Evolutionary conservation across 164 flowering plant species (phyloP), one percentile per base, ranked within the genome.

Genomic region (Liriodendron chinense): DNA sequence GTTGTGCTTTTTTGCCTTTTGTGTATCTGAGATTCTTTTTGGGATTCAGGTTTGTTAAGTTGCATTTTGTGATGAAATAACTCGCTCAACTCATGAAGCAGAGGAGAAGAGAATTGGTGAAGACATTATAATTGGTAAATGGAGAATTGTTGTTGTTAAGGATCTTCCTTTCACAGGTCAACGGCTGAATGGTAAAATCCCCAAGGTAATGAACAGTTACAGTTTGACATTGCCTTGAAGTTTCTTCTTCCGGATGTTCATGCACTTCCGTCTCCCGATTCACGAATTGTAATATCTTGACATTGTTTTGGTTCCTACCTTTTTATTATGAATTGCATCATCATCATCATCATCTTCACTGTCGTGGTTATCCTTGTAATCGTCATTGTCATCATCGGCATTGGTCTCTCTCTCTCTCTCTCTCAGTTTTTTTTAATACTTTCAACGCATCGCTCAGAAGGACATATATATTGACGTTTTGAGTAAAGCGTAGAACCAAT

Each of bases 51-150:
- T 96, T 67, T 94, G 97, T 83, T 94, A 88, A 87, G 97, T 91
- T 47, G 99, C 98, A 61, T 94, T 96, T 82, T 96, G 99, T 98
- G 98, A 96, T 88, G 97, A 92, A 75, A 77, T 91, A 72, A 96
- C 99, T 72, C 85, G 83, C 56, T 73, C 84, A 57, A 72, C 90
- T n/a, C 97, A 96, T 76, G 92, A 92, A 78, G 81, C 81, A 71
- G 82, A 76, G 74, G 98, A 93, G 50, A 86, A 71, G 67, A 82
- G 34, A 76, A 82, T 94, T 82, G 92, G 86, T 70, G 88, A 83
- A 77, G 85, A 86, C 76, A 86, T 78, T 66, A 89, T 82, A 84
- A 92, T 94, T 85, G 98, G 97, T 57, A 86, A 88, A 79, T 96
- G 99, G 99, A 94, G 90, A 1, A 81, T 94, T 78, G 84, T 96